Evolutionary conservation across 495 filamentous ascomycete genomes (phyloP).

Genomic region (Daldinia vernicosa): DNA sequence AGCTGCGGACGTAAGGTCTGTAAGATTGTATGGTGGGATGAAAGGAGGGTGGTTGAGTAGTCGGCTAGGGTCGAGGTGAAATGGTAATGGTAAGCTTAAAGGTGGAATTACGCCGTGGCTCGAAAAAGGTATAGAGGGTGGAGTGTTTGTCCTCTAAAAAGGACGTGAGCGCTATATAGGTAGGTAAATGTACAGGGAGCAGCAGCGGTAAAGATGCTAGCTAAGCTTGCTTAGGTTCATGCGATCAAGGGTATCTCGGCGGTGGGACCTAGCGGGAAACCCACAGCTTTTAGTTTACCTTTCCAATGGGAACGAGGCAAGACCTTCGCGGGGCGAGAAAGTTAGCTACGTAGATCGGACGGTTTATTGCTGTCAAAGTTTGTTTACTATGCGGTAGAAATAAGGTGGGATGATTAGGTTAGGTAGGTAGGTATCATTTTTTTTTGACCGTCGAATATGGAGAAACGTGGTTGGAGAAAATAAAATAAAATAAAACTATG

Average conservation of each 20-base stretch:
- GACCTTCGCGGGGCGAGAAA: conserved; percentile 3
- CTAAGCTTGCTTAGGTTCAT: conserved; percentile 29
- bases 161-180: conserved; percentile 28
- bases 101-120: conserved; percentile 21
- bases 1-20: conserved; percentile 7
- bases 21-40: neutral
- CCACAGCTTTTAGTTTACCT: conserved; percentile 34
- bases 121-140: conserved; percentile 28
- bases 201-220: conserved; percentile 25
- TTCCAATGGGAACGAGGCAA: conserved; percentile 26
- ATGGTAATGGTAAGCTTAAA: neutral
- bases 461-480: conserved; percentile 39
- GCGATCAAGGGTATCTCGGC: conserved; percentile 30
- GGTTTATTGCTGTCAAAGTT: conserved; percentile 31
- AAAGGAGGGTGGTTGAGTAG: conserved; percentile 16
- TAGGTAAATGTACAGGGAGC: conserved; percentile 24
- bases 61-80: conserved; percentile 17
- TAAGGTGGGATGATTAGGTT: conserved; percentile 40
- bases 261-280: conserved; percentile 28
- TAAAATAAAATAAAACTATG: conserved; percentile 17
- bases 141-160: conserved; percentile 36
- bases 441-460: conserved; percentile 20
- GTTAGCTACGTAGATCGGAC: conserved; percentile 14
- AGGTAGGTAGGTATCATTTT: neutral
- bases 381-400: conserved; percentile 42